Percentiles rank a stretch among this genome's conserved stretches.
These are phyloP conservation scores for Rosa chinensis DNA, from an alignment of 306 rosid species.

Conservation along the genomic window DNA sequence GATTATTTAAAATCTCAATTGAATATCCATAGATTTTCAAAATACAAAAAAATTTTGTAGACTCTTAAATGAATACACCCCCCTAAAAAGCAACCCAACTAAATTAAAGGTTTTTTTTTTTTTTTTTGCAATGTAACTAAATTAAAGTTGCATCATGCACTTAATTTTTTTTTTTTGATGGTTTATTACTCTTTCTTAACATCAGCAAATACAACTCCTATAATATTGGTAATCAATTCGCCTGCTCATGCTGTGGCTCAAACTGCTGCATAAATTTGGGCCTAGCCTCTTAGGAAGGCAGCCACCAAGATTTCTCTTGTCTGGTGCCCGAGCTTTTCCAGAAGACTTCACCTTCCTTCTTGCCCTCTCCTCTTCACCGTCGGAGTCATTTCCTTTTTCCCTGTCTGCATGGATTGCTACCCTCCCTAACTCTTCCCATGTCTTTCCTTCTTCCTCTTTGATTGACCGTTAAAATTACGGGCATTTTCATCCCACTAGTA, in stretches of 20 bases:
- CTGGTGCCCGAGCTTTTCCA: constrained; percentile 34
- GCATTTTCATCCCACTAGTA: too few species aligned
- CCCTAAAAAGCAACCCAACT: too few species aligned
- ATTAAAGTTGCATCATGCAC: too few species aligned
- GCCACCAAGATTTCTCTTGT: constrained; percentile 27
- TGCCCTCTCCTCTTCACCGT: constrained; percentile 38
- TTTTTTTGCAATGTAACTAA: too few species aligned
- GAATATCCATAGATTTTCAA: too few species aligned
- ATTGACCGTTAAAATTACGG: too few species aligned
- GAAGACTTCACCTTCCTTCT: constrained; percentile 35
- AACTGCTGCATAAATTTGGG: constrained; percentile 28
- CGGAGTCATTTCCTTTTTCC: constrained; percentile 37
- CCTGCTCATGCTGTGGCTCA: not conserved
- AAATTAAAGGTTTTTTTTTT: too few species aligned
- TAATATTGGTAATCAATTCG: not conserved
- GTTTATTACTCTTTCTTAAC: not conserved
- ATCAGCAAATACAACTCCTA: not conserved
- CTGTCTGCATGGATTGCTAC: constrained; percentile 41
- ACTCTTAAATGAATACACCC: too few species aligned
- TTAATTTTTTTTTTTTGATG: not conserved
- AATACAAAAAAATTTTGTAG: too few species aligned
- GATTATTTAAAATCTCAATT: too few species aligned
- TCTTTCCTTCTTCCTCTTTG: constrained; percentile 37
- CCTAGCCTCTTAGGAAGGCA: constrained; percentile 29
- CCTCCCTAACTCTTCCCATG: constrained; percentile 44